Evolutionary conservation across 164 flowering plant genomes (phyloP).

Genomic region (Akebia trifoliata): DNA sequence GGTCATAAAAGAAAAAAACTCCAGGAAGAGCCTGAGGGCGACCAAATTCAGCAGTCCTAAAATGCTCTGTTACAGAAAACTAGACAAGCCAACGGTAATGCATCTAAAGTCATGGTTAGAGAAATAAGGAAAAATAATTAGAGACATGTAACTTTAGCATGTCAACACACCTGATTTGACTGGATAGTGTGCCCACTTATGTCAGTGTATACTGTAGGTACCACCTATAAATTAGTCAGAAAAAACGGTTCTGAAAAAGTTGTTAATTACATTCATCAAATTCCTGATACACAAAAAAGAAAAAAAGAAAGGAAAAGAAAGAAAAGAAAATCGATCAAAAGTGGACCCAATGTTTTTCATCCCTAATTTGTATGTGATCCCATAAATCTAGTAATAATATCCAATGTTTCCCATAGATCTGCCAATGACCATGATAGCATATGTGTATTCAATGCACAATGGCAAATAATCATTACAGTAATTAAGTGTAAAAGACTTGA

Average conservation of each 20-base stretch:
- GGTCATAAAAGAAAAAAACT: conserved; percentile 80
- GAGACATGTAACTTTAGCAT: background rate
- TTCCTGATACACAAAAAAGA: too few species aligned
- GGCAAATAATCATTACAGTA: too few species aligned
- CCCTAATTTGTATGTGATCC: too few species aligned
- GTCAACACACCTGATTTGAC: conserved; percentile 62
- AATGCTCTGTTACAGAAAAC: conserved; percentile 90
- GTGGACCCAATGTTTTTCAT: too few species aligned
- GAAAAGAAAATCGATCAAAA: too few species aligned
- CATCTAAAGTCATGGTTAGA: conserved; percentile 8
- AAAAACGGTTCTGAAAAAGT: background rate
- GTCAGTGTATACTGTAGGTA: conserved; percentile 77
- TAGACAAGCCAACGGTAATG: conserved; percentile 23
- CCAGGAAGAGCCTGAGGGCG: conserved; percentile 65
- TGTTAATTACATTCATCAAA: too few species aligned
- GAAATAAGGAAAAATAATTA: background rate
- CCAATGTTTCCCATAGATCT: too few species aligned
- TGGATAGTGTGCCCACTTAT: conserved; percentile 55
- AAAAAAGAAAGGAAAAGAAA: background rate
- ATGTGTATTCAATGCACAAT: too few species aligned
- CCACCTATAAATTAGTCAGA: conserved; percentile 44
- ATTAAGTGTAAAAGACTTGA: too few species aligned
- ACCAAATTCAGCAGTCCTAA: conserved; percentile 43
- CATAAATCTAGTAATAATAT: too few species aligned
- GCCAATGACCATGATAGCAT: too few species aligned